These are phyloP conservation scores for Dichotomopilus funicola DNA, from an alignment of 2,329 filamentous ascomycete species.

Conservation along the genomic window DNA sequence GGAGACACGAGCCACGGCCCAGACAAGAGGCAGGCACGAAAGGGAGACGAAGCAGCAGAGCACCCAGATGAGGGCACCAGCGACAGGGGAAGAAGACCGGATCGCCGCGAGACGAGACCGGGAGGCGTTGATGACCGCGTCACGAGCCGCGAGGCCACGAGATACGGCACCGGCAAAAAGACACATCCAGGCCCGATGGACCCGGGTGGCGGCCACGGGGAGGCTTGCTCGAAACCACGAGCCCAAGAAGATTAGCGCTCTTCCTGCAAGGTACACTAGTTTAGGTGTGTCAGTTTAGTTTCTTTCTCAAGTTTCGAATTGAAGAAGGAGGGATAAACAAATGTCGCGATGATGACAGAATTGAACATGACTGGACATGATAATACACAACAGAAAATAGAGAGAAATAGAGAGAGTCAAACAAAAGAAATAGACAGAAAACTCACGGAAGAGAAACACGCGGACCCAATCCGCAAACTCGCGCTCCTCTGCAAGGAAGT, in stretches of 20 bases:
- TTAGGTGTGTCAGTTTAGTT: too few species aligned
- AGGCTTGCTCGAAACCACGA: neutral
- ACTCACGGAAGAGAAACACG: too few species aligned
- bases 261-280: neutral
- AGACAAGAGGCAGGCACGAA: neutral
- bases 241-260: neutral
- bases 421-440: too few species aligned
- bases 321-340: too few species aligned
- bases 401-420: too few species aligned
- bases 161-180: constrained; percentile 3
- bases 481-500: too few species aligned
- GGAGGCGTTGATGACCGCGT: neutral
- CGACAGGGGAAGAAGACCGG: neutral
- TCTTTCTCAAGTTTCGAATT: too few species aligned
- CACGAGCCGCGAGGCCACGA: constrained; percentile 6
- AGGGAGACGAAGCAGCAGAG: neutral
- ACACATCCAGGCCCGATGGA: constrained; percentile 2
- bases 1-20: neutral
- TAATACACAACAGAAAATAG: too few species aligned
- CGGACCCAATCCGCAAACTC: too few species aligned
- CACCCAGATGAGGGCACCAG: constrained; percentile 1
- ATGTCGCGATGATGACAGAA: too few species aligned
- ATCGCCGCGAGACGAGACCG: constrained; percentile 2
- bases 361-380: too few species aligned
- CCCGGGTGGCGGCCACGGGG: constrained; percentile 1